These are phyloP conservation scores for Camelina hispida DNA, from an alignment of 345 rosid species.

Conservation along the genomic window DNA sequence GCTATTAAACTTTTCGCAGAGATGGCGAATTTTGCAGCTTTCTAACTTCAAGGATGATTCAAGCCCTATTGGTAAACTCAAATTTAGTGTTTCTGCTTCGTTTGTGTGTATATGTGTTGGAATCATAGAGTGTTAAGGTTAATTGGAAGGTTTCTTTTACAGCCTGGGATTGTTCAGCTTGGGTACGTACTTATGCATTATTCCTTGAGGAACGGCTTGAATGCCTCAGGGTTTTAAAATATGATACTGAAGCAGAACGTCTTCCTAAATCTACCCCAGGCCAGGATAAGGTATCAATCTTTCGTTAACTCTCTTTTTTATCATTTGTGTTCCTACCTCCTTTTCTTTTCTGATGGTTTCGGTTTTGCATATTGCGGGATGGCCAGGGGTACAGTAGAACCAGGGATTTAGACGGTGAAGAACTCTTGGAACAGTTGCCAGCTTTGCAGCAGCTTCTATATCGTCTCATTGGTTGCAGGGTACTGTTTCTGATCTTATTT, in stretches of 20 bases:
- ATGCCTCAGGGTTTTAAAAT: constrained; percentile 85
- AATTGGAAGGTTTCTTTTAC: constrained; percentile 5
- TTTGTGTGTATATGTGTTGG: not conserved
- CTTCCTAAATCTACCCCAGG: constrained; percentile 83
- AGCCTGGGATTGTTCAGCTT: constrained; percentile 99
- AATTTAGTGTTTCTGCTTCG: constrained; percentile 9
- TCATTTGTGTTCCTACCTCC: not conserved
- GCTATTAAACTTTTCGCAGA: constrained; percentile 73
- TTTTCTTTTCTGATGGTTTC: constrained; percentile 24
- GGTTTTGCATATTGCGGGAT: constrained; percentile 20
- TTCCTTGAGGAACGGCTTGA: constrained; percentile 96
- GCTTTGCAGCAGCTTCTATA: constrained; percentile 84
- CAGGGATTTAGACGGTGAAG: constrained; percentile 84
- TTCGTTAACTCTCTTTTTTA: constrained; percentile 6
- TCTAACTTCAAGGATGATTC: constrained; percentile 99
- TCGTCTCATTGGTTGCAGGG: constrained; percentile 97
- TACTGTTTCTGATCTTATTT: constrained; percentile 37
- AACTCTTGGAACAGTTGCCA: constrained; percentile 86
- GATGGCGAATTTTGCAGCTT: constrained; percentile 86
- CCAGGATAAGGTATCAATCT: constrained; percentile 70
- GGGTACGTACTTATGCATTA: constrained; percentile 97
- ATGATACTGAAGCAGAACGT: constrained; percentile 95
- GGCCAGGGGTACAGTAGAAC: constrained; percentile 90
- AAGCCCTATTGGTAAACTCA: constrained; percentile 73
- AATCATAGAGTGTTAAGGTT: not conserved